Percentiles rank a stretch among this genome's conserved stretches.
phyloP scores from a whole-genome alignment of 1,139 yeast species.

The Suzukiozyma palmioleophila region DNA sequence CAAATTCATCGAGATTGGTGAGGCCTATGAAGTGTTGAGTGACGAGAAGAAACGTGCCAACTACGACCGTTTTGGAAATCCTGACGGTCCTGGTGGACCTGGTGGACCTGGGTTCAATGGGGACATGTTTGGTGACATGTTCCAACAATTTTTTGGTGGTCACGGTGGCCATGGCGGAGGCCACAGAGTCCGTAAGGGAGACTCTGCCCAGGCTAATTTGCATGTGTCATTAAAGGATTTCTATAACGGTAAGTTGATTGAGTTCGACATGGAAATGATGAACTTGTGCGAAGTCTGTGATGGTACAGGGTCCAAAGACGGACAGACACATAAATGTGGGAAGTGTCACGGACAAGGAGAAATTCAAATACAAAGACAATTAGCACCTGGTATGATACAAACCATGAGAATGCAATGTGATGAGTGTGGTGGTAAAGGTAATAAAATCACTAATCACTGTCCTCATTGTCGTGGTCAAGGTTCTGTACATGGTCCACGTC shows the following conservation, averaged over 20 bases:
- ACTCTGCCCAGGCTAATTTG: conserved; percentile 54
- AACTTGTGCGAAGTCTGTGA: conserved; percentile 72
- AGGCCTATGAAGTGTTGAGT: conserved; percentile 84
- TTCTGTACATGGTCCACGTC: conserved; percentile 51
- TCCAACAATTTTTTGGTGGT: conserved; percentile 74
- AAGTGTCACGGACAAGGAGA: conserved; percentile 77
- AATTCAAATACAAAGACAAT: conserved; percentile 60
- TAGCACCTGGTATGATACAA: conserved; percentile 90
- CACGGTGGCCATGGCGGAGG: conserved; percentile 40
- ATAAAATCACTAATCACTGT: conserved; percentile 61
- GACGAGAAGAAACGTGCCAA: conserved; percentile 67
- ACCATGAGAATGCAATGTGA: conserved; percentile 78
- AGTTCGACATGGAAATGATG: conserved; percentile 64
- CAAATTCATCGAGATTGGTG: conserved; percentile 85
- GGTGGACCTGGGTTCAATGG: conserved; percentile 28
- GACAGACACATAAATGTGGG: conserved; percentile 57
- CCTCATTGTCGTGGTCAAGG: conserved; percentile 66
- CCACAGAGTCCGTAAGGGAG: conserved; percentile 56
- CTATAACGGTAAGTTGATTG: conserved; percentile 61
- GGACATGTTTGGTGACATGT: conserved; percentile 60
- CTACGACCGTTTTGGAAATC: conserved; percentile 82
- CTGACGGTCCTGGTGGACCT: conserved; percentile 53
- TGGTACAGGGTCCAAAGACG: conserved; percentile 85
- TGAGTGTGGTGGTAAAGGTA: conserved; percentile 75
- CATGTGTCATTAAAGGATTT: conserved; percentile 60